Percentiles rank a stretch among this genome's conserved stretches.
phyloP scores from a whole-genome alignment of 1,139 yeast genomes.

The Saccharomyces hybrid region DNA sequence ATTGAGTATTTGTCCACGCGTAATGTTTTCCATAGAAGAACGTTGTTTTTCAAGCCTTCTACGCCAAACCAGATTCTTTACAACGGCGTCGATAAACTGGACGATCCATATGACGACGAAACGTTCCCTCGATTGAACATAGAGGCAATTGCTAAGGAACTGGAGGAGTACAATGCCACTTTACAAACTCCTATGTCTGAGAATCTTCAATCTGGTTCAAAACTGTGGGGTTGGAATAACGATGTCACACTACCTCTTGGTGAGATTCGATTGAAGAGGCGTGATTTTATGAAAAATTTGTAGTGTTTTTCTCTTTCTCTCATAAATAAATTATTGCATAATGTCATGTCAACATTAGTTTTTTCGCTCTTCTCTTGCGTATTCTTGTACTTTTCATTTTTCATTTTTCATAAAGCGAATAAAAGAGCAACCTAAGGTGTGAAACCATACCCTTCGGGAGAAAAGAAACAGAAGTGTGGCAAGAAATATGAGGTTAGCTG shows the following conservation, averaged over 20 bases:
- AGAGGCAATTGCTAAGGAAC: not conserved
- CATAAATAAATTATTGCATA: not conserved
- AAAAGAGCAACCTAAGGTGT: not conserved
- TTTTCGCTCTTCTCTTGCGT: not conserved
- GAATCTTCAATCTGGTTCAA: not conserved
- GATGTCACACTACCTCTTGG: not conserved
- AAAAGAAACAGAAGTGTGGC: not conserved
- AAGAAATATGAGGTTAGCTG: not conserved
- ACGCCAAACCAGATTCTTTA: constrained; percentile 43
- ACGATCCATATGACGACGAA: not conserved
- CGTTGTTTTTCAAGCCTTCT: constrained; percentile 36
- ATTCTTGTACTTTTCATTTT: not conserved
- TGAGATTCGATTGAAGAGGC: not conserved
- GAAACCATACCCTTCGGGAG: not conserved
- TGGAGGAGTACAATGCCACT: not conserved
- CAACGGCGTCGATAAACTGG: constrained; percentile 31
- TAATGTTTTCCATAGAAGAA: constrained; percentile 32
- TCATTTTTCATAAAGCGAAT: too few relatives aligned
- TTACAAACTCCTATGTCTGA: not conserved
- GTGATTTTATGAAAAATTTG: not conserved
- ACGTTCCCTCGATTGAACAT: not conserved
- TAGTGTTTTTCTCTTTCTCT: not conserved
- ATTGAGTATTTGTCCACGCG: constrained; percentile 34
- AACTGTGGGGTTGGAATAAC: not conserved
- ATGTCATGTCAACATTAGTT: not conserved